These are phyloP conservation scores for Fusarium sp. DNA, from an alignment of 2,329 filamentous ascomycete genomes.

Conservation along the genomic window DNA sequence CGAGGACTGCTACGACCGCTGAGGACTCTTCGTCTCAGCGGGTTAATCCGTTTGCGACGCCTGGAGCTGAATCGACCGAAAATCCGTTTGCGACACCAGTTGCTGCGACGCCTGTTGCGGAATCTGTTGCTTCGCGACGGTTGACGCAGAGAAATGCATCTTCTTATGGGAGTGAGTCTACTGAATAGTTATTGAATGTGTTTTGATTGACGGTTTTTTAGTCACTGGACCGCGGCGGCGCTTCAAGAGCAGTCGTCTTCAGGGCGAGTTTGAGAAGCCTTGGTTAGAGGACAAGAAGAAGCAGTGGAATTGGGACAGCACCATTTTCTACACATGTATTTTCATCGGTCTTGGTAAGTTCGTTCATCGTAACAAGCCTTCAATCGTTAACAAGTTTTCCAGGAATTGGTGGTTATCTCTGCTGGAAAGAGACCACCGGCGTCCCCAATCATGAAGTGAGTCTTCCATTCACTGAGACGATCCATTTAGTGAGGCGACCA, in stretches of 20 bases:
- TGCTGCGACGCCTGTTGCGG: slow-evolving; percentile 31
- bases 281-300: slow-evolving; percentile 37
- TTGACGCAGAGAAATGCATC: slow-evolving; percentile 17
- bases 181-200: fast-evolving
- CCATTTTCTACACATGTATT: slow-evolving; percentile 41
- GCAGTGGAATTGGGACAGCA: slow-evolving; percentile 41
- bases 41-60: slow-evolving; percentile 20
- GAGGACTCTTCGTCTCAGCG: slow-evolving; percentile 13
- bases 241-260: slow-evolving; percentile 40
- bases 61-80: slow-evolving; percentile 25
- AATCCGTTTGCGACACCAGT: slow-evolving; percentile 36
- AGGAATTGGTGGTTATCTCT: slow-evolving; percentile 35
- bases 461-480: not conserved
- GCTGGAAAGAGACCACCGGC: slow-evolving; percentile 27
- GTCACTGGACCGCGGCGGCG: slow-evolving; percentile 44
- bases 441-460: slow-evolving; percentile 35
- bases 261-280: slow-evolving; percentile 41
- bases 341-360: slow-evolving; percentile 35
- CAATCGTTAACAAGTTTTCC: not conserved
- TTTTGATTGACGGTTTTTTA: not conserved
- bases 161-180: slow-evolving; percentile 24
- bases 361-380: fast-evolving
- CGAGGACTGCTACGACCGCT: slow-evolving; percentile 19
- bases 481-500: not conserved
- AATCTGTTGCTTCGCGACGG: slow-evolving; percentile 26